phyloP scores from a whole-genome alignment of 768 basidiomycete species.

The Lyophyllum decastes region DNA sequence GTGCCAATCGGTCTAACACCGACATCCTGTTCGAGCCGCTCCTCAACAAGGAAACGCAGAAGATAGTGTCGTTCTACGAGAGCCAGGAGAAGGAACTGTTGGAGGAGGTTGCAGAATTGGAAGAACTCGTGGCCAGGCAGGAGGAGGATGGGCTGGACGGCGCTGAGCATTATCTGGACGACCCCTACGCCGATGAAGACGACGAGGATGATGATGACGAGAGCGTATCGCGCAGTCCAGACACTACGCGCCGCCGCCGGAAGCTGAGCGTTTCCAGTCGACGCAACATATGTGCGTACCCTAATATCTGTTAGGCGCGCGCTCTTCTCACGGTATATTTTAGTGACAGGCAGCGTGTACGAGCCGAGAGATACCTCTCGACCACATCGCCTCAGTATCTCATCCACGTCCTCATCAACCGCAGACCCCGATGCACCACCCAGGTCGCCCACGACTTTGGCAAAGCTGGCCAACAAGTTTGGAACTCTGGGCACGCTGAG shows the following conservation, averaged over 20 bases:
- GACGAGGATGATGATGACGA: conserved; percentile 53
- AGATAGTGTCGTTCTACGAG: conserved; percentile 80
- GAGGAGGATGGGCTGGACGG: conserved; percentile 59
- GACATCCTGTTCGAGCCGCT: conserved; percentile 70
- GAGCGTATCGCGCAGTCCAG: conserved; percentile 39
- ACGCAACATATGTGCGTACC: conserved; percentile 6
- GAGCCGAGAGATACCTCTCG: conserved; percentile 5
- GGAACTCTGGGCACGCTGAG: conserved; percentile 34
- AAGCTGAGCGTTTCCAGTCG: conserved; percentile 29
- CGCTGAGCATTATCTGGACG: conserved; percentile 55
- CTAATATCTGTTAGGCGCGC: not conserved
- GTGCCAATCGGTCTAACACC: conserved; percentile 36
- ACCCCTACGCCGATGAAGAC: conserved; percentile 62
- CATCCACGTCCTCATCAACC: conserved; percentile 52
- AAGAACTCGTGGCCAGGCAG: conserved; percentile 55
- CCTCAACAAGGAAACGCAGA: conserved; percentile 80
- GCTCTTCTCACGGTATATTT: not conserved
- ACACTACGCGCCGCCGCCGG: conserved; percentile 34
- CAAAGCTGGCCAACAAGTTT: conserved; percentile 48
- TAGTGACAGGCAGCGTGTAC: conserved; percentile 1
- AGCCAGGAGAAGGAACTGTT: conserved; percentile 73
- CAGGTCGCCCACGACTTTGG: conserved; percentile 23
- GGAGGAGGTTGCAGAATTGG: conserved; percentile 58
- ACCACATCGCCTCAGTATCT: conserved; percentile 44
- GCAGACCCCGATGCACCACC: conserved; percentile 9